A percentile compares a stretch with the other conserved stretches of the same genome.
Conservation (phyloP, 176 grass and related monocot species). For the Eleusine indica region DNA sequence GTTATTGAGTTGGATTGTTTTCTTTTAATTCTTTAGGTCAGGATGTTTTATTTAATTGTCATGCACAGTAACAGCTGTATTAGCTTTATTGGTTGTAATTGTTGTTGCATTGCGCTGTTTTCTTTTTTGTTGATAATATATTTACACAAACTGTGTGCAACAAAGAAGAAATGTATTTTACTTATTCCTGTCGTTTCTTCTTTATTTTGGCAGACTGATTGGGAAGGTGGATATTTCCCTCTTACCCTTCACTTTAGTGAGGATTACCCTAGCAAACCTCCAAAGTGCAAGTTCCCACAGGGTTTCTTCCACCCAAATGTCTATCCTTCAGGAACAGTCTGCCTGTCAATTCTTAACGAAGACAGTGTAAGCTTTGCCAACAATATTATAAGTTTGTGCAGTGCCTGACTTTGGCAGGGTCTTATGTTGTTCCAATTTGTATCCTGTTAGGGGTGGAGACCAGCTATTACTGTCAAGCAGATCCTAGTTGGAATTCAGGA, state of each 20-base stretch:
- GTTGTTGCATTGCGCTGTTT: neutral
- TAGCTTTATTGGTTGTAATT: neutral
- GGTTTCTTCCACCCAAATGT: slow-evolving; percentile 85
- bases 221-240: slow-evolving; percentile 73
- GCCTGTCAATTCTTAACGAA: slow-evolving; percentile 77
- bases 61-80: neutral
- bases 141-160: neutral
- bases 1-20: slow-evolving; percentile 2
- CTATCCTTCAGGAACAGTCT: slow-evolving; percentile 78
- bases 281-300: slow-evolving; percentile 75
- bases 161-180: neutral
- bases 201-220: slow-evolving; percentile 57
- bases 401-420: neutral
- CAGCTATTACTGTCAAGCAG: slow-evolving; percentile 96
- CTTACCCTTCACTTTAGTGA: slow-evolving; percentile 71
- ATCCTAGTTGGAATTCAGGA: slow-evolving; percentile 94
- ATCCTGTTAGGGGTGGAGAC: slow-evolving; percentile 77
- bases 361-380: slow-evolving; percentile 57
- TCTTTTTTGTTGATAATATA: neutral
- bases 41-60: slow-evolving; percentile 1
- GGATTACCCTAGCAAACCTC: slow-evolving; percentile 82
- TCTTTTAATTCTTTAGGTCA: neutral
- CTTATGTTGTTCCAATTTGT: neutral
- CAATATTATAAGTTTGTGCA: neutral
- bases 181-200: neutral